Base-by-base conservation (phyloP, 2,329 filamentous ascomycete species). In the Clonostachys chloroleuca region DNA sequence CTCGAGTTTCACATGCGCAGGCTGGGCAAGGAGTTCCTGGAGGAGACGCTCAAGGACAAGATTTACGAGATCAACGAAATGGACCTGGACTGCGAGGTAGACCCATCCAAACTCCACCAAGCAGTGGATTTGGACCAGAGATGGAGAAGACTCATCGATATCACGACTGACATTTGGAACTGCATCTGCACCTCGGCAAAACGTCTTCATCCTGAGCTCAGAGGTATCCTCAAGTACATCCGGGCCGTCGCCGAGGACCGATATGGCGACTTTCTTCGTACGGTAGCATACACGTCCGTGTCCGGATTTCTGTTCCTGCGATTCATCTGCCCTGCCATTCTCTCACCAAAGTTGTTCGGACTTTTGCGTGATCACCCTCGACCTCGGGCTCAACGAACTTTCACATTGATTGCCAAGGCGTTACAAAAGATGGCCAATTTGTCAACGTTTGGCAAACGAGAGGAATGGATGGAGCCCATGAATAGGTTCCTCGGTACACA, bases 401-500 rank as follows among this genome's bases (percentile, higher is more conserved):
- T 96, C 46, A 96, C 92, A 0, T 77, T 97, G 44, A 92, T 97
- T 50, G 90, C 92, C 20, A 97, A 97, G 66, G 89, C 88, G 2
- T 73, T 97, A 9, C 92, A 96, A 67, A 92, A 90, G 14, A 76
- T 97, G 49, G 90, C 91, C 16, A 96, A 96, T 62, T 78, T 96
- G 67, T 89, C 89, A 3, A 90, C 83, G 1, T 96, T 96, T 61
- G 92, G 92, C 39, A 92, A 88, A 60, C 95, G 96, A 62, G 92
- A 97, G 65, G 84, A 87, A n/a, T 97, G 91, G 90, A 96, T 97
- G 92, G 92, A 96, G 68, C 91, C 91, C 0, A 97, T 97, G 92
- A 97, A 96, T 61, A 81, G 80, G 40, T 96, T 96, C 57, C 72
- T 97, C 36, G 78, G 76, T 9, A 75, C 81, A 2, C 86, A 95